A percentile compares a stretch with the other conserved stretches of the same genome.
Evolutionary conservation across 345 rosid species (phyloP).

Genomic region (Erysimum cheiranthoides): DNA sequence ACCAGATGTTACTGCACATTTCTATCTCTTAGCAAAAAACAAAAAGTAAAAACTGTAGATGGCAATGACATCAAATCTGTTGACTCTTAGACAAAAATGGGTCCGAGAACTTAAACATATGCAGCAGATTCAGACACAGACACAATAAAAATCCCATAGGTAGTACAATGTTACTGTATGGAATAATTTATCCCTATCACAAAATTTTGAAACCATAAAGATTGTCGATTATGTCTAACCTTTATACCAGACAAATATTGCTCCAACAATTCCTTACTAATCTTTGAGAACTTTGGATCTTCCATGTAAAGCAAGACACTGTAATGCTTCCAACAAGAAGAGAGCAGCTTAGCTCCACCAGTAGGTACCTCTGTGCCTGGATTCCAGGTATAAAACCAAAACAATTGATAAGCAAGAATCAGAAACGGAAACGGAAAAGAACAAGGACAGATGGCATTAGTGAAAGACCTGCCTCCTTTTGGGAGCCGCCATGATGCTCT

Average conservation of each 20-base stretch:
- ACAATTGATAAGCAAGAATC: conserved; percentile 37
- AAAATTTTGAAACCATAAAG: conserved; percentile 11
- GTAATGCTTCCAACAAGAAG: conserved; percentile 93
- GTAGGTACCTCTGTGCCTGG: conserved; percentile 50
- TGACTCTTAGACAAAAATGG: conserved; percentile 14
- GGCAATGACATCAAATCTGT: not conserved
- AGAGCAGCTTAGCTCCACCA: conserved; percentile 63
- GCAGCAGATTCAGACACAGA: conserved; percentile 11
- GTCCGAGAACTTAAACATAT: conserved; percentile 11
- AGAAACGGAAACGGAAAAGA: conserved; percentile 31
- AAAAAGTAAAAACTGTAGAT: not conserved
- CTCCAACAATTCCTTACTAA: conserved; percentile 67
- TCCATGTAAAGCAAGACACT: conserved; percentile 73
- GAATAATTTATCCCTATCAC: conserved; percentile 6
- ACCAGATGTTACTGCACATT: conserved; percentile 13
- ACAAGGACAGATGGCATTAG: conserved; percentile 35
- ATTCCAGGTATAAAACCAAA: conserved; percentile 32
- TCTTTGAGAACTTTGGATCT: conserved; percentile 63
- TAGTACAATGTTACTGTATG: not conserved
- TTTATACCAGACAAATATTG: conserved; percentile 81
- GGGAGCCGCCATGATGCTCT: conserved; percentile 51
- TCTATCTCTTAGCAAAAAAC: conserved; percentile 11
- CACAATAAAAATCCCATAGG: conserved; percentile 7
- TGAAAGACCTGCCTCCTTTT: conserved; percentile 73
- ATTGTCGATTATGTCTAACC: conserved; percentile 51